Evolutionary conservation across 2,329 filamentous ascomycete genomes (phyloP), one percentile per base, ranked within the genome.

Genomic region (Lachnellula arida): DNA sequence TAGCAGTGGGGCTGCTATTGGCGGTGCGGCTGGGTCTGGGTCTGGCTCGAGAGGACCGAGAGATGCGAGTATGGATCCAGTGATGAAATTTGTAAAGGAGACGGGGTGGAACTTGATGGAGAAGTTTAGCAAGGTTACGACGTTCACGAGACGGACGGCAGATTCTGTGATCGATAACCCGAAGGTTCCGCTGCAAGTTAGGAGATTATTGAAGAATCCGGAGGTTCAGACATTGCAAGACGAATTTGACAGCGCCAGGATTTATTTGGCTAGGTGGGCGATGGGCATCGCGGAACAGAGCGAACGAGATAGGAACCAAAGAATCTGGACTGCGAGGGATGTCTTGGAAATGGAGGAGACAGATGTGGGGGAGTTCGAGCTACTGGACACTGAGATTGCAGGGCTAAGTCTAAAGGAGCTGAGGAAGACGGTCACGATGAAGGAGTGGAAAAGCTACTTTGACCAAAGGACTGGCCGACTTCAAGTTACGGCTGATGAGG

Each of bases 231-330:
- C 89, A 0, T 72, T 99, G 22, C 92, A 97, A 69, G 92, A 97
- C 58, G 95, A 99, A 69, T 99, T 97, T 65, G 95, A 99, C 75
- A 96, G 91, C 66, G 94, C 95, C 4, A 83, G 94, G 61, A 80
- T 99, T 57, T 99, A 99, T 69, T 79, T 99, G 40, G 94, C 94
- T 22, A 81, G 94, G 60, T 99, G 94, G 94, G 94, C 94, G 2
- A 97, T 99, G 94, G 91, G 91, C 7, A 96, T 99, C 61, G 92
- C 94, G 0, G 95, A 99, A 71, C 94, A 99, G 75, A 93, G 92
- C 66, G 94, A 99, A 68, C 81, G 85, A 40, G 94, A 99, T 65
- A 79, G 87, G 23, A 89, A 85, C 51, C 88, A 92, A 71, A 80
- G 92, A 47, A 92, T 96, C 68, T 99, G 91, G 89, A 97, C 92